Percentiles rank a stretch among this genome's conserved stretches.
Evolutionary conservation across 1,139 yeast species (phyloP).

Genomic region (Zygoascus meyerae): DNA sequence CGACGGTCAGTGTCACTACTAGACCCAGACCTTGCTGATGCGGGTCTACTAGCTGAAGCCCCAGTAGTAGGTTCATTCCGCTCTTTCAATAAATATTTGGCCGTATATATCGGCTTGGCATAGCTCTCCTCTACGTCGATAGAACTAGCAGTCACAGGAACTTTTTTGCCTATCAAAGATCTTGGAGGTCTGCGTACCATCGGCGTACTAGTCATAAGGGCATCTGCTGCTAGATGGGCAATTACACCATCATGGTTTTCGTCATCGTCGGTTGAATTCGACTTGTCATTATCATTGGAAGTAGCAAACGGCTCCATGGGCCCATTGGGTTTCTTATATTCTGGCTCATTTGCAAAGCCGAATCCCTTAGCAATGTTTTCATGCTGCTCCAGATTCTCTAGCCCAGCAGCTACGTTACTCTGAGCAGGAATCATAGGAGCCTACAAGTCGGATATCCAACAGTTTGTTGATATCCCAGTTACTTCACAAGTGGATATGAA

Average conservation of each 20-base stretch:
- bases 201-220: slow-evolving; percentile 1
- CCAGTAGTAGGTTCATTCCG: background rate
- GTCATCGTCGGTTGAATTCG: background rate
- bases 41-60: background rate
- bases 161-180: background rate
- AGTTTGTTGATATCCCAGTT: too few species aligned
- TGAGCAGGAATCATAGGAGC: too few species aligned
- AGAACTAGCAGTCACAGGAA: background rate
- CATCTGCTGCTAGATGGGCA: background rate
- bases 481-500: too few species aligned
- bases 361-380: too few species aligned
- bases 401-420: too few species aligned
- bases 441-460: too few species aligned
- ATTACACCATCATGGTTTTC: background rate
- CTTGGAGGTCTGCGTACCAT: slow-evolving; percentile 2
- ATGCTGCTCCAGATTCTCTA: too few species aligned
- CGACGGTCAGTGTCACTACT: background rate
- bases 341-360: too few species aligned
- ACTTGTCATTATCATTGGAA: too few species aligned
- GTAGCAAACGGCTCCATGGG: too few species aligned
- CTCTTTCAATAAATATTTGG: background rate
- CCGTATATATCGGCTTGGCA: background rate
- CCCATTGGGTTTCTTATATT: too few species aligned
- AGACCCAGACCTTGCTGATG: background rate
- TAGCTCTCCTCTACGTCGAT: background rate